Evolutionary conservation across 2,329 filamentous ascomycete genomes (phyloP).

Genomic region (Cytospora leucostoma): DNA sequence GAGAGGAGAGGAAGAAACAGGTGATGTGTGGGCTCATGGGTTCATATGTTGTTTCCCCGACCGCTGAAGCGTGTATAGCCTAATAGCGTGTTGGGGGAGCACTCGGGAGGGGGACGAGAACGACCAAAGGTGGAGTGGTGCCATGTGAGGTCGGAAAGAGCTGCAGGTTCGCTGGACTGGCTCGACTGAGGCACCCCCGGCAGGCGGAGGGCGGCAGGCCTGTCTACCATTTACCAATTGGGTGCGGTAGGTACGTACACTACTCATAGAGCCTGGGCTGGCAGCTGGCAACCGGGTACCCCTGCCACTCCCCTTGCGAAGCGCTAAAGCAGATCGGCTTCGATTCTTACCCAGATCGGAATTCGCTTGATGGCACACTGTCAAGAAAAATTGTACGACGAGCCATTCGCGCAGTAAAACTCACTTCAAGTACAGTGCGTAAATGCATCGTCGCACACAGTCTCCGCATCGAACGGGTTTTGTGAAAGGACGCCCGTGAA

Average conservation of each 20-base stretch:
- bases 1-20: slow-evolving; percentile 14
- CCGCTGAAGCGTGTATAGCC: slow-evolving; percentile 6
- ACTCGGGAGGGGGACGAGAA: slow-evolving; percentile 3
- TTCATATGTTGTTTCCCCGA: slow-evolving; percentile 6
- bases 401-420: not conserved
- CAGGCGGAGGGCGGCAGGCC: not conserved
- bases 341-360: not conserved
- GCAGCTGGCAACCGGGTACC: not conserved
- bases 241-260: too few relatives aligned
- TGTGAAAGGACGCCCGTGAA: slow-evolving; percentile 11
- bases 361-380: not conserved
- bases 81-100: slow-evolving; percentile 9
- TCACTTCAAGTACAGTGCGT: not conserved
- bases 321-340: slow-evolving; percentile 2
- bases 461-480: slow-evolving; percentile 8
- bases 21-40: slow-evolving; percentile 24
- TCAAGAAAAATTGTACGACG: not conserved
- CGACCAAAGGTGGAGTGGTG: slow-evolving; percentile 17
- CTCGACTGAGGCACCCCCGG: not conserved
- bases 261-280: not conserved
- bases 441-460: not conserved
- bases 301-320: not conserved
- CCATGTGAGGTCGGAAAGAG: not conserved
- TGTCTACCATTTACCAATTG: not conserved
- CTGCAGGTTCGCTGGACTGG: not conserved